Conservation (phyloP, 495 filamentous ascomycete species). For the Hypoxylon rickii region DNA sequence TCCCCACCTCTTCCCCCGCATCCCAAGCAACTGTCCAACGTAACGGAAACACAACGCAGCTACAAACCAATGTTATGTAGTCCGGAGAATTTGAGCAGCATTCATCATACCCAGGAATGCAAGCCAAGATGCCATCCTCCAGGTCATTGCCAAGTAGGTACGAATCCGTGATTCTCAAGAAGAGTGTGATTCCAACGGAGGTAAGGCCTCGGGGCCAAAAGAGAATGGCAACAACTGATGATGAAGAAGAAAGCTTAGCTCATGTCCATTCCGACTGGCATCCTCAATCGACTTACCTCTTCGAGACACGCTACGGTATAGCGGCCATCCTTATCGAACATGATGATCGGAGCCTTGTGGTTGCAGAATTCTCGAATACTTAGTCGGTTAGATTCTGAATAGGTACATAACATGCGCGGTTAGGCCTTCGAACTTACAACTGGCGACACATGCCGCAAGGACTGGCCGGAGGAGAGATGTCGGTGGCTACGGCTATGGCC, state of each 20-base stretch:
- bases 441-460: slow-evolving; percentile 75
- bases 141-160: neutral
- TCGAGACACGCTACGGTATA: slow-evolving; percentile 73
- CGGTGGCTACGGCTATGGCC: slow-evolving; percentile 85
- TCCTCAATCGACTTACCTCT: slow-evolving; percentile 58
- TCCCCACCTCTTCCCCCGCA: slow-evolving; percentile 7
- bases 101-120: too few species aligned
- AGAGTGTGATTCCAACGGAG: slow-evolving; percentile 34
- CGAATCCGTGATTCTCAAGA: neutral
- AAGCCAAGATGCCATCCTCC: too few species aligned
- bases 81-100: too few species aligned
- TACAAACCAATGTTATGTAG: too few species aligned
- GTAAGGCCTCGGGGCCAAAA: slow-evolving; percentile 68
- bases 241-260: slow-evolving; percentile 7
- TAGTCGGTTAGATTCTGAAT: neutral
- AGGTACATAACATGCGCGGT: neutral
- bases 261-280: slow-evolving; percentile 12
- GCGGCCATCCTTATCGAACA: slow-evolving; percentile 79
- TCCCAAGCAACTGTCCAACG: too few species aligned
- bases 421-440: slow-evolving; percentile 47
- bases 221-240: slow-evolving; percentile 69
- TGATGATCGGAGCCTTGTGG: slow-evolving; percentile 74
- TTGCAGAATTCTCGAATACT: slow-evolving; percentile 82
- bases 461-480: slow-evolving; percentile 71
- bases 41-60: too few species aligned